Conservation (phyloP, 2,329 filamentous ascomycete genomes). For the Nothophaeocryptopus gaeumannii region DNA sequence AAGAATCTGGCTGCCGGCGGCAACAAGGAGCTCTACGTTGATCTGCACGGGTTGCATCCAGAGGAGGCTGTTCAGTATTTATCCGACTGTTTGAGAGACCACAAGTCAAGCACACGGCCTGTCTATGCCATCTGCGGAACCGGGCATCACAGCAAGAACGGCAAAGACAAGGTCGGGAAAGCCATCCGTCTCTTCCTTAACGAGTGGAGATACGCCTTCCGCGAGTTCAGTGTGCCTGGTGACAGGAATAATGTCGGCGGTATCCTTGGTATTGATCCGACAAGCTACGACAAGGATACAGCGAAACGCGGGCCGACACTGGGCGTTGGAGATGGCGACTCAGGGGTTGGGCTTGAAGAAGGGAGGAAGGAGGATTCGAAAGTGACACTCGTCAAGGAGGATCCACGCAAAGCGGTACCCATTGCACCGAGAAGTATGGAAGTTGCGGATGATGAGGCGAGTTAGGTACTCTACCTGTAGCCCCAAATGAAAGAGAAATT, state of each 20-base stretch:
- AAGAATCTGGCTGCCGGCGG: slow-evolving; percentile 54
- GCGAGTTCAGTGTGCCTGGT: slow-evolving; percentile 95
- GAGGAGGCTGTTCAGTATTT: slow-evolving; percentile 96
- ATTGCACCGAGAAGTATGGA: slow-evolving; percentile 17
- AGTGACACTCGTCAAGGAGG: slow-evolving; percentile 37
- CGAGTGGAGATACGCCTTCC: slow-evolving; percentile 92
- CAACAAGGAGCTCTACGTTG: slow-evolving; percentile 78
- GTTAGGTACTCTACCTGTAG: slow-evolving; percentile 9
- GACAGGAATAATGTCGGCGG: slow-evolving; percentile 78
- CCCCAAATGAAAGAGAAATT: slow-evolving; percentile 6
- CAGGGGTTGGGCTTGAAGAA: slow-evolving; percentile 39
- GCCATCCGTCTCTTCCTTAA: slow-evolving; percentile 86
- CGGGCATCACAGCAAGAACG: slow-evolving; percentile 96
- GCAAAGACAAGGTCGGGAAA: slow-evolving; percentile 97
- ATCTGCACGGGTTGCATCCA: slow-evolving; percentile 96
- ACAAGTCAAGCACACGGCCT: slow-evolving; percentile 66
- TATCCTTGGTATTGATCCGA: slow-evolving; percentile 63
- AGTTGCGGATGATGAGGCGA: slow-evolving; percentile 17
- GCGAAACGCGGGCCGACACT: slow-evolving; percentile 26
- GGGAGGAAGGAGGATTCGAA: slow-evolving; percentile 33
- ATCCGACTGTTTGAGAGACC: slow-evolving; percentile 80
- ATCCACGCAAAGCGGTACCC: slow-evolving; percentile 29
- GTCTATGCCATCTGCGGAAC: slow-evolving; percentile 97
- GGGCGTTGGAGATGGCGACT: slow-evolving; percentile 40
- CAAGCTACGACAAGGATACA: slow-evolving; percentile 53